Evolutionary conservation across 192 early-diverging fungal genomes (phyloP), one percentile per base, ranked within the genome.

Genomic region (Ambispora gerdemannii): DNA sequence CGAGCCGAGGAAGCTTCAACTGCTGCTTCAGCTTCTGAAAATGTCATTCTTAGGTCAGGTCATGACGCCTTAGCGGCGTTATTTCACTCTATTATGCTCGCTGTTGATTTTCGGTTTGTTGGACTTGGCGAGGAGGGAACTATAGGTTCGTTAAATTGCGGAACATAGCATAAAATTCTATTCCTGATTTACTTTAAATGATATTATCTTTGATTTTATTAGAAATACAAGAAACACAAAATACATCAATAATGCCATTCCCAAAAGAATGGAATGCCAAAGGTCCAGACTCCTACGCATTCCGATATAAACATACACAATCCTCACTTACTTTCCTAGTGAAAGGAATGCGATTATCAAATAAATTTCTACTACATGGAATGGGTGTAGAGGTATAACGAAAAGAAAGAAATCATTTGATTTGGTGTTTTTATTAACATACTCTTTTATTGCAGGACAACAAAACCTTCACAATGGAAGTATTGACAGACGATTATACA

Each of bases 281-380:
- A 27, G 81, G 78, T 1, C 73, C 78, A 0, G 85, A 88, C 27
- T 76, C 82, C 20, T 92, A 83, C 60, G 76, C 84, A 8, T 82
- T 89, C 65, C 78, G 83, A 64, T 91, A 90, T 65, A 81, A 66
- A 6, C 91, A 91, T 72, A 73, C 83, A 3, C 83, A 88, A 33
- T 91, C 90, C 0, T 76, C 83, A 15, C 75, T 91, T 15, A 89
- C 84, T 0, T 91, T 89, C 60, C 65, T 90, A 15, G 72, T 92
- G 22, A 92, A 91, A 67, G 78, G 80, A 20, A 76, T 92, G 22
- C 81, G 80, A 51, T 50, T 92, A n/a, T 86, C 79, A 4, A 72
- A 79, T 65, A 86, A 85, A 52, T 80, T 86, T 32, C 67, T 92
- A 19, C 72, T 92, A 7, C 86, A 89, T 65, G 89, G 83, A 2